A percentile compares a stretch with the other conserved stretches of the same genome.
These are phyloP conservation scores for Acacia crassicarpa DNA, from an alignment of 306 rosid species.

Conservation along the genomic window DNA sequence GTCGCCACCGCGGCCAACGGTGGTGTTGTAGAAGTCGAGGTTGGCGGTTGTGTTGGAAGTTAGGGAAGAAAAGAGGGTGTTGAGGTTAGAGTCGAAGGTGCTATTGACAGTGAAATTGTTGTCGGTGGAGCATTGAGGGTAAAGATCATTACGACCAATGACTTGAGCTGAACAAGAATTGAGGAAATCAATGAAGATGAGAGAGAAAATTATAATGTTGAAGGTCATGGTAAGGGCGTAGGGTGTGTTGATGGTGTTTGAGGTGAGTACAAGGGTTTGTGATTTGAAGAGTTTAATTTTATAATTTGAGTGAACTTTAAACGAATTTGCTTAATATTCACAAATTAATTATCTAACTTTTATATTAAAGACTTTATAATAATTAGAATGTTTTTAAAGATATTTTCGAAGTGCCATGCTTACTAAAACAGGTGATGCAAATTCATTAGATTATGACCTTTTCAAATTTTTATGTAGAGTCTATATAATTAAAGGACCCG, in stretches of 20 bases:
- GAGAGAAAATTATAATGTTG: not conserved
- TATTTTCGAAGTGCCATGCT: too few relatives aligned
- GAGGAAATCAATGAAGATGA: not conserved
- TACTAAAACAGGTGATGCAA: too few relatives aligned
- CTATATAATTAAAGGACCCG: too few relatives aligned
- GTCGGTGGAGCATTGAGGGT: not conserved
- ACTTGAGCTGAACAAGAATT: not conserved
- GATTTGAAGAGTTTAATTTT: not conserved
- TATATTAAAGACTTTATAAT: too few relatives aligned
- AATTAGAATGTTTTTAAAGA: too few relatives aligned
- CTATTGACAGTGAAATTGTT: not conserved
- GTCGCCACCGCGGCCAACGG: not conserved
- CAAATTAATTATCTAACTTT: too few relatives aligned
- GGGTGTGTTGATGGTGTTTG: not conserved
- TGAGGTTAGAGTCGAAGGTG: not conserved
- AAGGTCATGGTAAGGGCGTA: not conserved
- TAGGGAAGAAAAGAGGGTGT: not conserved
- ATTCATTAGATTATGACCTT: too few relatives aligned
- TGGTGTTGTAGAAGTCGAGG: slow-evolving; percentile 29
- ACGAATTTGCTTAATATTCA: too few relatives aligned
- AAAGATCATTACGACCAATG: not conserved
- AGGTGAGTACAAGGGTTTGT: not conserved
- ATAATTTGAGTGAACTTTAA: not conserved
- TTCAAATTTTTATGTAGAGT: too few relatives aligned
- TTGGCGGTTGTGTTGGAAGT: slow-evolving; percentile 21